Evolutionary conservation across 306 rosid genomes (phyloP).

Genomic region (Casuarina equisetifolia): DNA sequence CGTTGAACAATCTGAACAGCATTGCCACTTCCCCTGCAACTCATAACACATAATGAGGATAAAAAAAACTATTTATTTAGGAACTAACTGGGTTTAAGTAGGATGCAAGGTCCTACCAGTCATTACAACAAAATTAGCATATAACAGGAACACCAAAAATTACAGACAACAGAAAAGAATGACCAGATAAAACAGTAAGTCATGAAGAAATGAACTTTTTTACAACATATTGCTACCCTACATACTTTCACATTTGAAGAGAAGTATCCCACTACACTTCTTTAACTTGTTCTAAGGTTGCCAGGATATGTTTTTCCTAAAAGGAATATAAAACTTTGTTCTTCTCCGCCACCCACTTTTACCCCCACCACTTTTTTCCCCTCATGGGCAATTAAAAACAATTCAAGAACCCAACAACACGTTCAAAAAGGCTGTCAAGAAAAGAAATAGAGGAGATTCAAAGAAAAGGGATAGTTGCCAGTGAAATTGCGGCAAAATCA

Average conservation of each 20-base stretch:
- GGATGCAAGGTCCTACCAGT: neutral
- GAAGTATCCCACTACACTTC: too few species aligned
- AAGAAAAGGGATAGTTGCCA: neutral
- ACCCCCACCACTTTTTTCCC: too few species aligned
- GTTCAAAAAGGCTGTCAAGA: neutral
- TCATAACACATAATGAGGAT: conserved; percentile 7
- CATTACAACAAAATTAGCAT: neutral
- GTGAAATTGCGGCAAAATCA: neutral
- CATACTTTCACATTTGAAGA: neutral
- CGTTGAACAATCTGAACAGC: conserved; percentile 96
- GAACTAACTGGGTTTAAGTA: neutral
- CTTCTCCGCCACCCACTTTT: too few species aligned
- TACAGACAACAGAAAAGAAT: neutral
- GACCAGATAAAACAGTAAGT: neutral
- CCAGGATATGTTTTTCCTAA: too few species aligned
- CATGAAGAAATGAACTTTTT: neutral
- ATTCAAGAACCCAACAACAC: neutral
- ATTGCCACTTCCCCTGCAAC: conserved; percentile 76
- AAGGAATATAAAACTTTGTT: too few species aligned
- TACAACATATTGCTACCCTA: neutral
- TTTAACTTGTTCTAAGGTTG: too few species aligned
- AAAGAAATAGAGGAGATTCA: neutral
- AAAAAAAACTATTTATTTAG: neutral
- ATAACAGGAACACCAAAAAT: neutral
- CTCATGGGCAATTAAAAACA: too few species aligned